These are phyloP conservation scores for Cladosporium sp. DNA, from an alignment of 2,329 filamentous ascomycete species.

Conservation along the genomic window DNA sequence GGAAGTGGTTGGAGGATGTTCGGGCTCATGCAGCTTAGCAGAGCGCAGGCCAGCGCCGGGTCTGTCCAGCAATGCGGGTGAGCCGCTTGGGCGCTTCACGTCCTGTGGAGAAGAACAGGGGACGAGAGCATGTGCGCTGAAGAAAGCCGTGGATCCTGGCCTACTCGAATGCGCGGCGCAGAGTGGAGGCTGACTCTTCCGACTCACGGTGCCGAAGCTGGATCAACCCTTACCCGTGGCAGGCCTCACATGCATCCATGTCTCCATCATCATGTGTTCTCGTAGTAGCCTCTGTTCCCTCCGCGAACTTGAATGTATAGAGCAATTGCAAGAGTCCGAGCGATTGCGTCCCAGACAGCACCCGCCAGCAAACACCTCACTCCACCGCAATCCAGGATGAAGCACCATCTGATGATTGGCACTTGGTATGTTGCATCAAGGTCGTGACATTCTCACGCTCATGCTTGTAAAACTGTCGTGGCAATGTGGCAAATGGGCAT, in stretches of 20 bases:
- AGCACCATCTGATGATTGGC: conserved; percentile 86
- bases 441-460: not conserved
- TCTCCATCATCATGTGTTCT: not conserved
- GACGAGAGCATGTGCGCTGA: not conserved
- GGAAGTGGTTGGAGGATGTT: conserved; percentile 4
- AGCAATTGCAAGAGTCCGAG: not conserved
- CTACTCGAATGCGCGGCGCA: too few species aligned
- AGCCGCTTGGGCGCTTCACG: conserved; percentile 3
- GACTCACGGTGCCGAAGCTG: conserved; percentile 4
- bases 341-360: not conserved
- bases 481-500: too few species aligned
- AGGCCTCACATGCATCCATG: not conserved
- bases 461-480: too few species aligned
- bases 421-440: conserved; percentile 54
- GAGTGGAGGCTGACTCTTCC: not conserved
- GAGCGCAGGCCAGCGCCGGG: conserved; percentile 1
- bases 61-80: conserved; percentile 7
- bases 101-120: not conserved
- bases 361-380: too few species aligned
- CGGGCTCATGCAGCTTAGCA: not conserved
- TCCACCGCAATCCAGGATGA: conserved; percentile 51
- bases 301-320: conserved; percentile 3
- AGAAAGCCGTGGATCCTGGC: not conserved
- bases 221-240: conserved; percentile 5
- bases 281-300: not conserved